A percentile compares a stretch with the other conserved stretches of the same genome.
phyloP scores from a whole-genome alignment of 202 grass and related monocot genomes.

The Bolboschoenoplectus hybrid region DNA sequence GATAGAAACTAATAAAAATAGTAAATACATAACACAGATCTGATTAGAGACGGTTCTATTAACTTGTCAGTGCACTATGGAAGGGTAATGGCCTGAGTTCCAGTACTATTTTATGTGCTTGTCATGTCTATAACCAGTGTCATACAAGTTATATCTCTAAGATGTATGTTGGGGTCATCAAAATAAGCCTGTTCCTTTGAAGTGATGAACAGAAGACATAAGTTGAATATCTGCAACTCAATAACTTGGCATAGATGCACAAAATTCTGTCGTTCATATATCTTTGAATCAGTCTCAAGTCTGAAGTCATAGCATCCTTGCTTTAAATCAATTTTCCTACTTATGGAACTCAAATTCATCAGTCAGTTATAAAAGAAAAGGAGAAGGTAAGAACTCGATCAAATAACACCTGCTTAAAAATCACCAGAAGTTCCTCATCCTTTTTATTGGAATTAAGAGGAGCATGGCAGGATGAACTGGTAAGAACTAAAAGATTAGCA shows the following conservation, averaged over 20 bases:
- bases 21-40: not conserved
- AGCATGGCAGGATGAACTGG: not conserved
- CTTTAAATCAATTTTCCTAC: not conserved
- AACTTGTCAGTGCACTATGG: not conserved
- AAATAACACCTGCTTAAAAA: not conserved
- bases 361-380: not conserved
- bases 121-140: not conserved
- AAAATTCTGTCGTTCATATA: not conserved
- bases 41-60: not conserved
- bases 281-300: not conserved
- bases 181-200: not conserved
- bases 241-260: not conserved
- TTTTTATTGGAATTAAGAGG: not conserved
- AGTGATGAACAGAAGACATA: not conserved
- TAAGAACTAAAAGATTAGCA: not conserved
- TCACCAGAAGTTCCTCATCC: not conserved
- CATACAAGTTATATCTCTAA: not conserved
- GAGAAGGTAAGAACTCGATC: not conserved
- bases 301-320: not conserved
- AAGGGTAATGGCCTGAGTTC: not conserved
- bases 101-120: not conserved
- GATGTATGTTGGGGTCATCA: not conserved
- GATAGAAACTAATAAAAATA: not conserved
- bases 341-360: not conserved
- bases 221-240: not conserved